phyloP scores from a whole-genome alignment of 2,329 filamentous ascomycete genomes.

The Graphilbum ipis-grandicollis region DNA sequence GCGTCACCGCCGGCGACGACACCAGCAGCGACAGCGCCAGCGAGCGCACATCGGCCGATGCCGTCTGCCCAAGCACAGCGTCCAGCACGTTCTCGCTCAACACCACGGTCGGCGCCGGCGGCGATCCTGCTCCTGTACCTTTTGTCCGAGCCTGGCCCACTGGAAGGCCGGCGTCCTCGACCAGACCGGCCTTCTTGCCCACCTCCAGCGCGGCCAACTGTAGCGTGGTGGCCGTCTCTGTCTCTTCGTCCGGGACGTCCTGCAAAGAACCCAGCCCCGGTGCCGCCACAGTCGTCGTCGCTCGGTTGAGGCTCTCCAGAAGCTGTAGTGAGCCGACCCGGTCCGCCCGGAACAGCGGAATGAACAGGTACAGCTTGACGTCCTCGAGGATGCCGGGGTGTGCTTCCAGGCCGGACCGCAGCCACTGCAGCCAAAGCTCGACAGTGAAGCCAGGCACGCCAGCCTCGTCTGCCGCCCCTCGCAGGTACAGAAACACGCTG shows the following conservation, averaged over 20 bases:
- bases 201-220: slow-evolving; percentile 52
- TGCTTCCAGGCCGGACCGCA: slow-evolving; percentile 29
- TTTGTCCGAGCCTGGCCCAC: too few species aligned
- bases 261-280: too few species aligned
- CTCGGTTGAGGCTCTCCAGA: slow-evolving; percentile 29
- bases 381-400: slow-evolving; percentile 39
- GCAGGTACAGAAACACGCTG: slow-evolving; percentile 32
- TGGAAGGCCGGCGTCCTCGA: slow-evolving; percentile 52
- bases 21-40: slow-evolving; percentile 70
- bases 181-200: slow-evolving; percentile 51
- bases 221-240: slow-evolving; percentile 32
- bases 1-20: slow-evolving; percentile 56
- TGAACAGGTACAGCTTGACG: slow-evolving; percentile 46
- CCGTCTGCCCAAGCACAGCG: slow-evolving; percentile 34
- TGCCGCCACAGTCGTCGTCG: neutral
- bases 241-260: too few species aligned
- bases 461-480: slow-evolving; percentile 11
- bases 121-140: too few species aligned
- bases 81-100: slow-evolving; percentile 29
- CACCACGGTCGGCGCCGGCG: slow-evolving; percentile 7
- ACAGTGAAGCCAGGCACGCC: slow-evolving; percentile 22
- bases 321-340: slow-evolving; percentile 35
- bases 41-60: slow-evolving; percentile 51
- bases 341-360: slow-evolving; percentile 44
- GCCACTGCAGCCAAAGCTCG: slow-evolving; percentile 36